phyloP scores from a whole-genome alignment of 2,329 filamentous ascomycete genomes.

The Botrytis squamosa region DNA sequence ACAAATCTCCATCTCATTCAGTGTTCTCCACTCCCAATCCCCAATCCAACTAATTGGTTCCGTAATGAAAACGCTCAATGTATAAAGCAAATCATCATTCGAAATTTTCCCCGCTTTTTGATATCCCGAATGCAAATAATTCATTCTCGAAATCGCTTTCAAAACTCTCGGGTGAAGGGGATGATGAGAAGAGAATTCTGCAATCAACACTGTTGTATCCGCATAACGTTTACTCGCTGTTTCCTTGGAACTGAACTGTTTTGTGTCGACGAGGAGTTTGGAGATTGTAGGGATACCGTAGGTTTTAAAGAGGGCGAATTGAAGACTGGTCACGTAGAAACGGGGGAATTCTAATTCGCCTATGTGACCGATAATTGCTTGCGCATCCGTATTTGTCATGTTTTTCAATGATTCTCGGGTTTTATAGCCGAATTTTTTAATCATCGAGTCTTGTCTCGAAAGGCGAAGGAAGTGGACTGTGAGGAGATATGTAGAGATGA shows the following conservation, averaged over 20 bases:
- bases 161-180: conserved; percentile 41
- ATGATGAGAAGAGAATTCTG: conserved; percentile 30
- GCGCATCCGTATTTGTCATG: conserved; percentile 56
- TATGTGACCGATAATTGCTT: conserved; percentile 47
- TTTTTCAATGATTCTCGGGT: conserved; percentile 47
- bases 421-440: conserved; percentile 45
- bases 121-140: conserved; percentile 60
- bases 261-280: conserved; percentile 48
- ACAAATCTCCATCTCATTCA: conserved; percentile 66
- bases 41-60: conserved; percentile 65
- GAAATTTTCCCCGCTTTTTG: conserved; percentile 57
- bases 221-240: conserved; percentile 47
- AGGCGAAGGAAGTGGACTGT: conserved; percentile 40
- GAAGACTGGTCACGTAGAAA: conserved; percentile 49
- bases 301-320: conserved; percentile 60
- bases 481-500: conserved; percentile 12
- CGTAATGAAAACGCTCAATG: conserved; percentile 61
- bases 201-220: conserved; percentile 32
- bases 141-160: conserved; percentile 61
- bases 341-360: conserved; percentile 56
- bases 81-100: conserved; percentile 65
- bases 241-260: conserved; percentile 47
- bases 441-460: conserved; percentile 42
- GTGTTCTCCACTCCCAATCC: conserved; percentile 66
- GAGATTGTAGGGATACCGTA: conserved; percentile 58